These are phyloP conservation scores for Thelonectria blattea DNA, from an alignment of 2,329 filamentous ascomycete species.

Conservation along the genomic window DNA sequence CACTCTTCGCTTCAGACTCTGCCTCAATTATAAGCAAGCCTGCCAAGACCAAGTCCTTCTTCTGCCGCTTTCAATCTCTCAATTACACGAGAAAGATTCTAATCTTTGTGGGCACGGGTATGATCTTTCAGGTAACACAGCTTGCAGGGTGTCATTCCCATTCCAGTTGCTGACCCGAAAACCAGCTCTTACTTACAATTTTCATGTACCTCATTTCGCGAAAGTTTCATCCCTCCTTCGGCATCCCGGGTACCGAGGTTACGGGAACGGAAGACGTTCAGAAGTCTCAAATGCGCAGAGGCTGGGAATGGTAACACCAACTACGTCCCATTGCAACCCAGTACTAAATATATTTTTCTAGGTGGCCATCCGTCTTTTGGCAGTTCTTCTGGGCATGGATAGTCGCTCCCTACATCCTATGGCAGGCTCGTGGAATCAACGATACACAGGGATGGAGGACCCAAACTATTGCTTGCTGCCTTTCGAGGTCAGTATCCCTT, in stretches of 20 bases:
- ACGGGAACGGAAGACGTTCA: slow-evolving; percentile 43
- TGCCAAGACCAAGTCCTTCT: slow-evolving; percentile 19
- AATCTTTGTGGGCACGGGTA: slow-evolving; percentile 58
- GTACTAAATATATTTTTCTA: background rate
- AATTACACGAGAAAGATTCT: slow-evolving; percentile 54
- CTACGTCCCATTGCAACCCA: slow-evolving; percentile 40
- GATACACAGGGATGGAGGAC: slow-evolving; percentile 70
- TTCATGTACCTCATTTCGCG: slow-evolving; percentile 66
- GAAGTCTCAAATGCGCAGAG: slow-evolving; percentile 51
- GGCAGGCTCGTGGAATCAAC: slow-evolving; percentile 63
- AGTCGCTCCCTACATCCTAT: slow-evolving; percentile 62
- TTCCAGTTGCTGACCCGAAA: background rate
- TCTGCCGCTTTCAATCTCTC: slow-evolving; percentile 39
- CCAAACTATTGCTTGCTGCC: slow-evolving; percentile 61
- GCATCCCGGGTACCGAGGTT: slow-evolving; percentile 62
- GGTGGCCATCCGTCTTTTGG: slow-evolving; percentile 46
- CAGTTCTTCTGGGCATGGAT: slow-evolving; percentile 67
- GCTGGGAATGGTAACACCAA: slow-evolving; percentile 69
- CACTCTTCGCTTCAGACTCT: slow-evolving; percentile 24
- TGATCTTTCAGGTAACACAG: slow-evolving; percentile 58
- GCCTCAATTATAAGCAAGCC: background rate
- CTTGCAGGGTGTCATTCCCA: background rate
- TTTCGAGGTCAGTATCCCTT: slow-evolving; percentile 46
- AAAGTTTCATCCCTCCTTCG: slow-evolving; percentile 66
- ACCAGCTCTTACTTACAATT: slow-evolving; percentile 61